phyloP scores from a whole-genome alignment of 441 rosid species.

The Erodium moschatum region DNA sequence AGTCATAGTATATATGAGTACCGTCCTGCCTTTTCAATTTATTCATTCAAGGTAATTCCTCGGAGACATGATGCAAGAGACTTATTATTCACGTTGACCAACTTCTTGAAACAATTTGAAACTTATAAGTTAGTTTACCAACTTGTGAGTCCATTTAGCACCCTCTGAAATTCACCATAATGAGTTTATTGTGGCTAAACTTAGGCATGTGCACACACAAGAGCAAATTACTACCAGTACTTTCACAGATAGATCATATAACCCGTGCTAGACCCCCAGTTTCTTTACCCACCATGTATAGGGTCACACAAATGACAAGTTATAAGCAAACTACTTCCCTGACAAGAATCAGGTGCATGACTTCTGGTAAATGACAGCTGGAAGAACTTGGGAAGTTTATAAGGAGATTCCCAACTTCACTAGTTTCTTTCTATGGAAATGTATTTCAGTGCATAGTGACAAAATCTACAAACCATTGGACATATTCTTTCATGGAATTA shows the following conservation, averaged over 20 bases:
- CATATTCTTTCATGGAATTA: too few species aligned
- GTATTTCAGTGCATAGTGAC: background rate
- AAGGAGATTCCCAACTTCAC: background rate
- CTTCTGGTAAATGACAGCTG: background rate
- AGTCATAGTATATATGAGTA: background rate
- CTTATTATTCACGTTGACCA: background rate
- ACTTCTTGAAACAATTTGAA: background rate
- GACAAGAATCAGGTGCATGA: too few species aligned
- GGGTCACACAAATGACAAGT: slow-evolving; percentile 4
- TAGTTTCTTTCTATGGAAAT: background rate
- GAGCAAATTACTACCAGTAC: background rate
- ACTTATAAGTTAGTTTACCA: background rate
- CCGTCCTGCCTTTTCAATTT: background rate
- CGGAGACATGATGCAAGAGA: background rate
- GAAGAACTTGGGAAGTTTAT: background rate
- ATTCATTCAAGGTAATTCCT: background rate
- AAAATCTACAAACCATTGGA: too few species aligned
- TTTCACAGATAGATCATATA: background rate
- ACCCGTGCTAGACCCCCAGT: background rate
- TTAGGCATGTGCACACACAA: background rate
- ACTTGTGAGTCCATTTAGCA: background rate
- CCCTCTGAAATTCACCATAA: background rate
- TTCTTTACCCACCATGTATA: background rate
- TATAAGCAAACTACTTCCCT: background rate
- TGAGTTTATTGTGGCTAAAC: background rate